phyloP scores from a whole-genome alignment of 371 early-diverging fungal genomes.

The Batrachochytrium dendrobatidis region DNA sequence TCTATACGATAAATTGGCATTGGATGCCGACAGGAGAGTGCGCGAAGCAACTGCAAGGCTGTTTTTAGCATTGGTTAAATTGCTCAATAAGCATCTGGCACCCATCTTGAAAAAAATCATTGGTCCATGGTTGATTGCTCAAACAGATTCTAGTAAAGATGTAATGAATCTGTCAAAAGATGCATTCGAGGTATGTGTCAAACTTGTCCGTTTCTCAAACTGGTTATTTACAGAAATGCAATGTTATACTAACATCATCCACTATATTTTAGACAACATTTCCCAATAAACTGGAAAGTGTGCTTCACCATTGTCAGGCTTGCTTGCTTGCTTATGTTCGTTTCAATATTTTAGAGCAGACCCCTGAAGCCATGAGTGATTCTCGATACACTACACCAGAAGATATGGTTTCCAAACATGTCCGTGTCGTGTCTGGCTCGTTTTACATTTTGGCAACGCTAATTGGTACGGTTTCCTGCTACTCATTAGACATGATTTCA shows the following conservation, averaged over 20 bases:
- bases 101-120: conserved; percentile 37
- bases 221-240: not conserved
- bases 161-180: conserved; percentile 27
- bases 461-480: conserved; percentile 24
- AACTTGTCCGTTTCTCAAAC: not conserved
- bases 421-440: conserved; percentile 27
- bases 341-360: conserved; percentile 30
- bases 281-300: conserved; percentile 34
- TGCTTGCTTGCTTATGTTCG: conserved; percentile 24
- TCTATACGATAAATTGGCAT: conserved; percentile 24
- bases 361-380: conserved; percentile 42
- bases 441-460: conserved; percentile 22
- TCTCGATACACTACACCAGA: conserved; percentile 36
- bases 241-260: no score
- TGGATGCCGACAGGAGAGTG: conserved; percentile 33
- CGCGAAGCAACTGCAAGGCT: conserved; percentile 25
- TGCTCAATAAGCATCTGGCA: conserved; percentile 31
- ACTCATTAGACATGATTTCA: not conserved
- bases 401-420: conserved; percentile 34
- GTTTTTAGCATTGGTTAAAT: conserved; percentile 24
- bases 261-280: conserved; percentile 32
- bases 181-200: conserved; percentile 29
- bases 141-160: conserved; percentile 37
- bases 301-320: conserved; percentile 27
- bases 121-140: conserved; percentile 35